phyloP scores from a whole-genome alignment of 2,329 filamentous ascomycete species.

The Cladosporium halotolerans region DNA sequence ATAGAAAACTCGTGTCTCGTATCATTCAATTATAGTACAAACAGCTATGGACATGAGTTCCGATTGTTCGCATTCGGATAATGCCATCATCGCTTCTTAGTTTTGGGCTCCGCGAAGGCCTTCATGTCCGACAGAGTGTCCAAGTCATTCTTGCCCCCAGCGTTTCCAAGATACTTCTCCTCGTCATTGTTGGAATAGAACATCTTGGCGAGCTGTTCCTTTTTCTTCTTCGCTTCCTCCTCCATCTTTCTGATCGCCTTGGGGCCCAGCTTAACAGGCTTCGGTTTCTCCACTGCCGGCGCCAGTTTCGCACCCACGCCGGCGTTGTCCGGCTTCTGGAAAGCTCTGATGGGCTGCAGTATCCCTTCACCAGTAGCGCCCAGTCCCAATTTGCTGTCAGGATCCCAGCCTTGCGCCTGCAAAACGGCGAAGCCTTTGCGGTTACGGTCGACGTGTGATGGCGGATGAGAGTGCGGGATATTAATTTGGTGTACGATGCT shows the following conservation, averaged over 20 bases:
- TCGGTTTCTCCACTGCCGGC: slow-evolving; percentile 50
- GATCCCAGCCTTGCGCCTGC: slow-evolving; percentile 65
- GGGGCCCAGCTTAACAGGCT: slow-evolving; percentile 55
- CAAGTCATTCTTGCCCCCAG: background rate
- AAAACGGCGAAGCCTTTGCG: slow-evolving; percentile 65
- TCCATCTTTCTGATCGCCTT: slow-evolving; percentile 61
- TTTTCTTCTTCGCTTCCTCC: slow-evolving; percentile 46
- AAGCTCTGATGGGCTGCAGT: slow-evolving; percentile 66
- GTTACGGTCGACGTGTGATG: slow-evolving; percentile 63
- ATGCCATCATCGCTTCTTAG: background rate
- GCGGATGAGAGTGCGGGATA: slow-evolving; percentile 62
- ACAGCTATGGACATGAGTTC: background rate
- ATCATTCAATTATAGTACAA: background rate
- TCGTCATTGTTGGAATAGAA: slow-evolving; percentile 73
- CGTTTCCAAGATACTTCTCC: slow-evolving; percentile 60
- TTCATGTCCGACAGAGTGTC: slow-evolving; percentile 10
- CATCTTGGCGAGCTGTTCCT: slow-evolving; percentile 53
- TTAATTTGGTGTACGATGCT: slow-evolving; percentile 67
- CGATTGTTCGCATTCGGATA: background rate
- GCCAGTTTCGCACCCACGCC: slow-evolving; percentile 58
- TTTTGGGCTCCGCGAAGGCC: slow-evolving; percentile 12
- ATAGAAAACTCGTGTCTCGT: background rate
- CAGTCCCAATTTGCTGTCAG: slow-evolving; percentile 64
- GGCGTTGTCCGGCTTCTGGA: slow-evolving; percentile 65
- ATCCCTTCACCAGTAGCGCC: slow-evolving; percentile 65